Conservation (phyloP, 352 stramenopile genomes). For the Globisporangium mamillatum region DNA sequence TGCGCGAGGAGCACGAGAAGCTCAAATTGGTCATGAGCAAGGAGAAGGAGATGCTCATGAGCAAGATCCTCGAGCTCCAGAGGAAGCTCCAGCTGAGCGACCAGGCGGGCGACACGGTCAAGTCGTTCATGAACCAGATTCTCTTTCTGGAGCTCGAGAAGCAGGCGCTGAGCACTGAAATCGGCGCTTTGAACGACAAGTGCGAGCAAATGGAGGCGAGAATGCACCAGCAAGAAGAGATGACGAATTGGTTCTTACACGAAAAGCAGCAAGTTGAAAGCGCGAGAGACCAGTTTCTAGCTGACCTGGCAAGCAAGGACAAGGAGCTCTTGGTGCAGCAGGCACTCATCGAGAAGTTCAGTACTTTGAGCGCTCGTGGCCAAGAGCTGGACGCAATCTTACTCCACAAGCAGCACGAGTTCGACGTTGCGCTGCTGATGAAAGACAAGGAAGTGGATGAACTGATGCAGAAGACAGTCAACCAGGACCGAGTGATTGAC, state of each 20-base stretch:
- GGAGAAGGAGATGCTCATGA: constrained; percentile 54
- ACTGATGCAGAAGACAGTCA: constrained; percentile 46
- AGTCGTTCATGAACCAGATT: constrained; percentile 35
- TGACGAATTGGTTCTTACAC: constrained; percentile 37
- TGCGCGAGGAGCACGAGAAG: constrained; percentile 50
- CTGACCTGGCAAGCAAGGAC: not conserved
- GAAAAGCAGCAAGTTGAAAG: constrained; percentile 18
- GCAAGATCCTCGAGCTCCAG: constrained; percentile 58
- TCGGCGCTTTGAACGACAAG: constrained; percentile 13
- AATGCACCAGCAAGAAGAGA: constrained; percentile 44
- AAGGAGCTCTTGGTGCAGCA: constrained; percentile 3
- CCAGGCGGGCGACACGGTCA: constrained; percentile 22
- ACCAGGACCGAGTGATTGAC: constrained; percentile 34
- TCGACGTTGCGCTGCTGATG: not conserved
- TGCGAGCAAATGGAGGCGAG: constrained; percentile 18
- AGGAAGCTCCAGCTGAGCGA: constrained; percentile 40
- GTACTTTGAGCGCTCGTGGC: not conserved
- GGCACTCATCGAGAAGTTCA: constrained; percentile 9
- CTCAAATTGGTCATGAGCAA: constrained; percentile 35
- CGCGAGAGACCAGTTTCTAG: not conserved
- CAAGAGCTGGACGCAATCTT: constrained; percentile 10
- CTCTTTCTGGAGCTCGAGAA: constrained; percentile 32
- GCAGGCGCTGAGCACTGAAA: constrained; percentile 13
- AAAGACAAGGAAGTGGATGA: constrained; percentile 43
- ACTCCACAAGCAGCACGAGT: constrained; percentile 1